These are phyloP conservation scores for Akanthomyces uredinophilus DNA, from an alignment of 2,329 filamentous ascomycete species.

Conservation along the genomic window DNA sequence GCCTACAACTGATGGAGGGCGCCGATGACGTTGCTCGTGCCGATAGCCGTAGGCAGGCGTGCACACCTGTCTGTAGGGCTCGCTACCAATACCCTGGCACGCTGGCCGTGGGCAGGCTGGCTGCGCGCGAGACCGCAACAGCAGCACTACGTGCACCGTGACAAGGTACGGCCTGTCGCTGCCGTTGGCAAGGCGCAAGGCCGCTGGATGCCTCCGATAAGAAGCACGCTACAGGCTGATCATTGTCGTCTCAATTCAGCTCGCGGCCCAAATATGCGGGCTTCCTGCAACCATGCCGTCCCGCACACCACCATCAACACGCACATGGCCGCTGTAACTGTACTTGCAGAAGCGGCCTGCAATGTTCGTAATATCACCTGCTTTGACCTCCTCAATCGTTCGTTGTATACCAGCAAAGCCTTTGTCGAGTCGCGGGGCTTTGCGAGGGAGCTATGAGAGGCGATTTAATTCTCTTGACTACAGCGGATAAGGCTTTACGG, in stretches of 20 bases:
- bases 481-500: no score
- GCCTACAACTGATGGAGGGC: not conserved
- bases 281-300: not conserved
- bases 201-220: not conserved
- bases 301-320: not conserved
- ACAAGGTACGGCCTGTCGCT: not conserved
- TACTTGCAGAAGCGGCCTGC: not conserved
- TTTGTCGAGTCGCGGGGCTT: not conserved
- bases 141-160: not conserved
- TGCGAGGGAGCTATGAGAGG: not conserved
- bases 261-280: not conserved
- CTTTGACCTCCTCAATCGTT: not conserved
- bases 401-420: not conserved
- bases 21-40: conserved; percentile 7
- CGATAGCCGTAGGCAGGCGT: conserved; percentile 5
- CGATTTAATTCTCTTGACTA: no score
- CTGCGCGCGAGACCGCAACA: not conserved
- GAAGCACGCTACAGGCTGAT: not conserved
- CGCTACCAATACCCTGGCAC: not conserved
- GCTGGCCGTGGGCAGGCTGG: not conserved
- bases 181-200: not conserved
- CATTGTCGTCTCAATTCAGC: not conserved
- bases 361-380: not conserved
- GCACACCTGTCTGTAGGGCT: not conserved
- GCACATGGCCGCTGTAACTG: not conserved